Evolutionary conservation across 345 rosid genomes (phyloP), one percentile per base, ranked within the genome.

Genomic region (Salix purpurea): DNA sequence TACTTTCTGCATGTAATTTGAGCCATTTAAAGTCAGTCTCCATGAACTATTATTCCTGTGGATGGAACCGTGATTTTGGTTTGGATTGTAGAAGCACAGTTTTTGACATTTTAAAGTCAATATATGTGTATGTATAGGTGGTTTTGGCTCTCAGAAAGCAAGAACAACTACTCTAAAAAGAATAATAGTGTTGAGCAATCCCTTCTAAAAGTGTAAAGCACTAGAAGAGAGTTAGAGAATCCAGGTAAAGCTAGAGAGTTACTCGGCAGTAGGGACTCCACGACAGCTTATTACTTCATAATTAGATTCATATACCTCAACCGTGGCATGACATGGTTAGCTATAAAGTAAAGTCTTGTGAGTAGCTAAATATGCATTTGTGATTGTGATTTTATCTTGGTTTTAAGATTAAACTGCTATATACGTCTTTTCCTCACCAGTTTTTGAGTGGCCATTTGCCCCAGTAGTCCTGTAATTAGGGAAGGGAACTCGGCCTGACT

Each of bases 401-500:
- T 30, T 65, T 37, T 69, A 16, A 34, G 36, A 34, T 34, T 69
- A 5, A 24, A 4, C 48, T 40, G 19, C 39, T 60, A 42, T 65
- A 56, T 83, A 88, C 86, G 86, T 87, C 70, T 81, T 86, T 34
- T 82, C 86, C 74, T 83, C 87, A 54, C 79, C 77, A 61, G 71
- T 7, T 71, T 26, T 72, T 73, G 85, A 74, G 61, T 65, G 82
- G 88, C 70, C 73, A 75, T 70, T 78, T 4, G 74, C 69, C 23
- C 83, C 86, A n/a, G 83, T 23, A 56, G 89, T 77, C 81, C 84
- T 82, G 89, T 96, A 96, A 37, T 90, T 83, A 65, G 99, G 98
- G 84, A 84, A 91, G 24, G 98, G 91, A n/a, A 93, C 93, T 7
- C 65, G 87, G 72, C 98, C 98, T 5, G 92, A 85, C 87, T 96